Evolutionary conservation across 2,329 filamentous ascomycete species (phyloP).

Genomic region (Chaetomium olivaceum): DNA sequence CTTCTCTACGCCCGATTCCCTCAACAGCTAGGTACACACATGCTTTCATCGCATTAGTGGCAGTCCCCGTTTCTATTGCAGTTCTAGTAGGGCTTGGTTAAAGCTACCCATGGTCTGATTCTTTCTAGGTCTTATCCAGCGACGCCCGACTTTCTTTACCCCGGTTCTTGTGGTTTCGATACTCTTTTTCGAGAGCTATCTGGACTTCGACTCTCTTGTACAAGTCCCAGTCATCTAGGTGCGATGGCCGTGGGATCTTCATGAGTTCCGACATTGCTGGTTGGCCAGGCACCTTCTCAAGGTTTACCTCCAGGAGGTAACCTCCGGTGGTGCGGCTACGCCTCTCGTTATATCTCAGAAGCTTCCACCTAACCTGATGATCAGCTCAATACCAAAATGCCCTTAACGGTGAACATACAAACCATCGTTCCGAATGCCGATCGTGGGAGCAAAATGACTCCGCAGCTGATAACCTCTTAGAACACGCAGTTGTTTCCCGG

Average conservation of each 20-base stretch:
- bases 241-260: constrained; percentile 53
- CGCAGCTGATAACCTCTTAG: constrained; percentile 52
- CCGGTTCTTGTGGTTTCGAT: not conserved
- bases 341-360: constrained; percentile 50
- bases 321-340: constrained; percentile 43
- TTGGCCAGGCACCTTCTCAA: constrained; percentile 49
- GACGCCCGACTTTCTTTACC: not conserved
- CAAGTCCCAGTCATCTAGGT: constrained; percentile 57
- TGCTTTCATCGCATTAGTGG: not conserved
- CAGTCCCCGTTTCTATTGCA: not conserved
- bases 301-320: constrained; percentile 47
- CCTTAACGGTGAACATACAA: constrained; percentile 41
- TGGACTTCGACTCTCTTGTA: constrained; percentile 51
- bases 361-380: constrained; percentile 46
- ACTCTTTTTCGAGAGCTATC: constrained; percentile 27
- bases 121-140: not conserved
- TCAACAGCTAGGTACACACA: not conserved
- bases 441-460: constrained; percentile 53
- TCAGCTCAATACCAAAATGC: not conserved
- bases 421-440: constrained; percentile 59
- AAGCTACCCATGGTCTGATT: not conserved
- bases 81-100: not conserved
- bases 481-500: constrained; percentile 54
- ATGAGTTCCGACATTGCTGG: constrained; percentile 45
- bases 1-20: not conserved